Evolutionary conservation across 179 eudicot genomes (phyloP), one percentile per base, ranked within the genome.

Genomic region (Silene vulgaris): DNA sequence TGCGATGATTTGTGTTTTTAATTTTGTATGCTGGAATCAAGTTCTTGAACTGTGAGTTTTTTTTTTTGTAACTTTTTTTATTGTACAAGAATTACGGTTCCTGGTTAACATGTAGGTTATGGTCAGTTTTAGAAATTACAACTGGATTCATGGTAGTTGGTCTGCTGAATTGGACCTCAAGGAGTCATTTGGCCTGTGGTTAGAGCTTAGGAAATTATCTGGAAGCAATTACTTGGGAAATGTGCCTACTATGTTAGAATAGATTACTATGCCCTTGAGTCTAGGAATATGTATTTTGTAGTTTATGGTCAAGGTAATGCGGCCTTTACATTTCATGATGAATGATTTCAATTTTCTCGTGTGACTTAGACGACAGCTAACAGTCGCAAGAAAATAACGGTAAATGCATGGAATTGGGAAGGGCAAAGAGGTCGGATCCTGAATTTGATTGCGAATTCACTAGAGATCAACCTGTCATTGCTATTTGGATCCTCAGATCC

Each of bases 351-450:
- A 9, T n/a, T 32, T 56, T 59, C n/a, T 59, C 7, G 45, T 63
- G 54, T 82, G 82, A 16, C 66, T 73, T 86, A 94, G 97, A 88
- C 78, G 43, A 83, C 80, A 72, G 86, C 90, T 68, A 84, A 79
- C 86, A 86, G 74, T 73, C 82, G 95, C 80, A 94, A 90, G 91
- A 94, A 90, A 78, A 81, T 72, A 63, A 86, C 80, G 17, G 84
- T 86, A 21, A 90, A 86, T 84, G 82, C 96, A 78, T 94, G 98
- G 98, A 94, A 86, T 43, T 94, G 98, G 98, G 97, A 94, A 68
- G 71, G 85, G 28, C 97, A 92, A 75, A 81, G 98, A 81, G 89
- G 85, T 14, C 82, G 93, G 43, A 89, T 94, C 75, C 80, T 94
- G 70, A 87, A 69, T 74, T 78, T 90, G 80, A 86, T 94, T 77